A percentile compares a stretch with the other conserved stretches of the same genome.
phyloP scores from a whole-genome alignment of 306 rosid genomes.

The Geum urbanum region DNA sequence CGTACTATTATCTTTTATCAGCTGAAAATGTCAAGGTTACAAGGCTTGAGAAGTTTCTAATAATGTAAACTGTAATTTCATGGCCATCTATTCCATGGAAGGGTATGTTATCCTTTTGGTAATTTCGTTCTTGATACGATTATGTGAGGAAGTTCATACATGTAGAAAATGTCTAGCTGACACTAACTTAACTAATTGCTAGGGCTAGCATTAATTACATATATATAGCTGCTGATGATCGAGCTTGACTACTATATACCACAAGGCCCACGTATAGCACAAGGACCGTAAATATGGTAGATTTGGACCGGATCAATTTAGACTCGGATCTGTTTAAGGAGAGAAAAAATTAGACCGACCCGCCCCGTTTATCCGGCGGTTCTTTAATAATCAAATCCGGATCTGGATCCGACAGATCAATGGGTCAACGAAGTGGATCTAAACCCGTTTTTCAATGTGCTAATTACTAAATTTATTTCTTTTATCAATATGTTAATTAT shows the following conservation, averaged over 20 bases:
- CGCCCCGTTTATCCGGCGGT: no score
- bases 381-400: no score
- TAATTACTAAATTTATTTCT: no score
- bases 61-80: neutral
- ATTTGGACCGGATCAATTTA: no score
- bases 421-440: no score
- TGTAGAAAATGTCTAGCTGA: neutral
- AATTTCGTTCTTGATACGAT: neutral
- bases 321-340: no score
- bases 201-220: neutral
- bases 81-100: neutral
- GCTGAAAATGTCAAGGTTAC: constrained; percentile 1
- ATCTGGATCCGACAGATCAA: no score
- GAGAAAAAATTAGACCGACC: no score
- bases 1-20: neutral
- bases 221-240: neutral
- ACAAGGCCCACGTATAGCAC: no score
- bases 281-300: no score
- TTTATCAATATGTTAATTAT: no score
- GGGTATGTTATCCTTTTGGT: neutral
- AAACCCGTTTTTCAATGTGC: no score
- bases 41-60: neutral
- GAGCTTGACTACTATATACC: neutral
- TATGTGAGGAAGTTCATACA: neutral
- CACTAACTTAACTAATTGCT: neutral